Conservation (phyloP, 108 stramenopile species). For the Cyclostephanos tholiformis region DNA sequence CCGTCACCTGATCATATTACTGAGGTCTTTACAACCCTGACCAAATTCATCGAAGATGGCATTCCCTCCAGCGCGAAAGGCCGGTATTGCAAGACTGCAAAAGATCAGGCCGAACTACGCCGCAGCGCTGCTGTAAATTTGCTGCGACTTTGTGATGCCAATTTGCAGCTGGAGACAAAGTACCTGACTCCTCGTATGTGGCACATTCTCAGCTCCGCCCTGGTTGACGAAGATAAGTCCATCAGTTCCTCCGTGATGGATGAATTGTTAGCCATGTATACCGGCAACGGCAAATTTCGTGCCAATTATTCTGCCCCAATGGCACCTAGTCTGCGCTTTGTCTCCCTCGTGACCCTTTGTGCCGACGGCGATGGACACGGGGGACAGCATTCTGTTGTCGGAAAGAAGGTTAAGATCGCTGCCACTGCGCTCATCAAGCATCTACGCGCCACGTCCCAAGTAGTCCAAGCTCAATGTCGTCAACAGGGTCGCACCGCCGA, state of each 20-base stretch:
- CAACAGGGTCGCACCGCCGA: slow-evolving; percentile 70
- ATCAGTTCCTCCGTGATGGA: slow-evolving; percentile 68
- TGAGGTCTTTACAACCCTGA: slow-evolving; percentile 49
- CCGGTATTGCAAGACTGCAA: slow-evolving; percentile 42
- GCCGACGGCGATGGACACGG: slow-evolving; percentile 69
- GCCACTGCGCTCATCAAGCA: slow-evolving; percentile 56
- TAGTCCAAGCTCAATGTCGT: slow-evolving; percentile 56
- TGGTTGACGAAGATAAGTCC: slow-evolving; percentile 62
- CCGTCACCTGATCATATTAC: slow-evolving; percentile 43
- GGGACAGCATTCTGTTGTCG: slow-evolving; percentile 58
- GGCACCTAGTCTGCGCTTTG: slow-evolving; percentile 71
- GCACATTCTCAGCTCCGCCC: slow-evolving; percentile 58
- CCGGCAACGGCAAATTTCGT: slow-evolving; percentile 67
- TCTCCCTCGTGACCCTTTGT: slow-evolving; percentile 72
- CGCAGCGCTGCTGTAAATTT: slow-evolving; percentile 73
- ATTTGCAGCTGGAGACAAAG: slow-evolving; percentile 60
- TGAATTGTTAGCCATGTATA: slow-evolving; percentile 71
- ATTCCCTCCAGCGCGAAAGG: slow-evolving; percentile 59
- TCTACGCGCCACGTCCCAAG: slow-evolving; percentile 68
- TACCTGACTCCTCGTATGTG: slow-evolving; percentile 65
- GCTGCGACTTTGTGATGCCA: slow-evolving; percentile 76
- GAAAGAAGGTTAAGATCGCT: slow-evolving; percentile 59
- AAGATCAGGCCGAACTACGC: slow-evolving; percentile 70
- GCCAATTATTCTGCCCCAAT: slow-evolving; percentile 23
- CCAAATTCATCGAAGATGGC: slow-evolving; percentile 57